phyloP scores from a whole-genome alignment of 768 basidiomycete species.

The Suillus brevipes region DNA sequence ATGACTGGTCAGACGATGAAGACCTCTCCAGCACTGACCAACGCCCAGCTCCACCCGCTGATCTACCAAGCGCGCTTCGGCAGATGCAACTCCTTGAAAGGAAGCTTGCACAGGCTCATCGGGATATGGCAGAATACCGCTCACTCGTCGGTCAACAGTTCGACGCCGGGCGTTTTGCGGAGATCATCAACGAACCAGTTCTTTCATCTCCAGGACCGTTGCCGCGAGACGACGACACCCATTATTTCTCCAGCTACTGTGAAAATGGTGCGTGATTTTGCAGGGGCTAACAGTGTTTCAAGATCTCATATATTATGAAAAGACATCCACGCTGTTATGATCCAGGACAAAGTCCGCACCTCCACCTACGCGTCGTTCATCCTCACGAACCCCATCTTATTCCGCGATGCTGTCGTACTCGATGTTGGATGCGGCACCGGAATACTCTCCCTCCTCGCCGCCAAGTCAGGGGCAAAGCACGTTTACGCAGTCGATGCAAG shows the following conservation, averaged over 20 bases:
- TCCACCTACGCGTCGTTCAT: conserved; percentile 93
- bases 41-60: conserved; percentile 22
- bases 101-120: conserved; percentile 58
- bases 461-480: conserved; percentile 82
- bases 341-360: conserved; percentile 92
- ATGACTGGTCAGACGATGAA: conserved; percentile 77
- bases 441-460: conserved; percentile 88
- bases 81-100: conserved; percentile 61
- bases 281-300: not conserved
- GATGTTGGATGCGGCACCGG: conserved; percentile 98
- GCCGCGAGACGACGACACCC: conserved; percentile 81
- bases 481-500: conserved; percentile 94
- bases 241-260: conserved; percentile 91
- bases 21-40: conserved; percentile 22
- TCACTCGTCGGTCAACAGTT: conserved; percentile 55
- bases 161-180: conserved; percentile 44
- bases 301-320: not conserved
- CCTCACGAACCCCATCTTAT: conserved; percentile 74
- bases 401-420: conserved; percentile 83
- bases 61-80: conserved; percentile 36
- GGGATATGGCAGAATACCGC: conserved; percentile 64
- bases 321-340: conserved; percentile 98
- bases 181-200: conserved; percentile 40
- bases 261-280: conserved; percentile 63
- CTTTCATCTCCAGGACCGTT: conserved; percentile 23